Base-by-base conservation (phyloP, 352 stramenopile species). In the Pilasporangium apinafurcum region DNA sequence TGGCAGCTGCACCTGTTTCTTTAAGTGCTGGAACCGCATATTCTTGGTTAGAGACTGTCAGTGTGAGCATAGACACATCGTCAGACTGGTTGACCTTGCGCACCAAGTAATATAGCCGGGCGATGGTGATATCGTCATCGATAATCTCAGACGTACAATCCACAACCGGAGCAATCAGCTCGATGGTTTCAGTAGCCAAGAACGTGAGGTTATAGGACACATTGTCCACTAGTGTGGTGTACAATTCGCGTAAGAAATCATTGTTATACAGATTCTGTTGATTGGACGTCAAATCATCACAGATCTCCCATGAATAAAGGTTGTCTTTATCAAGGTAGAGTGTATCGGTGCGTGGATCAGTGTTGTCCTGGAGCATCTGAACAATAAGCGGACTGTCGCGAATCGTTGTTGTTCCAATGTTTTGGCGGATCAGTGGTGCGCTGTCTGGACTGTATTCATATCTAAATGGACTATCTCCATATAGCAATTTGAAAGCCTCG, bases 81-180 rank as follows among this genome's bases (percentile, higher is more conserved):
- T 48, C 44, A 0, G 31, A 26, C 8, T 72, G 35, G 1, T 20
- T 44, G n/a, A 58, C 56, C 13, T 38, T 46, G 10, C 56, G 65
- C 3, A 82, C 51, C 16, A 82, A 31, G 26, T 76, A 74, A 35
- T 63, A 77, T n/a, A 77, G 44, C 0, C 48, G 48, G 5, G 55
- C 25, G 5, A 60, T 41, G 1, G 59, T 63, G 12, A 43, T 40
- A 40, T 76, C 62, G 18, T 13, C 52, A 1, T 51, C 37, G 4
- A 51, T 26, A 10, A 81, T 61, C 30, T 52, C 28, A 6, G 45
- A 34, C 21, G 65, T 48, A 40, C 68, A 81, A 36, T 81, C 65
- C 9, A 81, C 58, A 1, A 81, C 56, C 4, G 65, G 65, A 0
- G 62, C 16, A 2, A 73, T 51, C 3, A 78, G 50, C 26, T 82